These are phyloP conservation scores for Microascus cirrosus DNA, from an alignment of 2,329 filamentous ascomycete genomes.

Conservation along the genomic window DNA sequence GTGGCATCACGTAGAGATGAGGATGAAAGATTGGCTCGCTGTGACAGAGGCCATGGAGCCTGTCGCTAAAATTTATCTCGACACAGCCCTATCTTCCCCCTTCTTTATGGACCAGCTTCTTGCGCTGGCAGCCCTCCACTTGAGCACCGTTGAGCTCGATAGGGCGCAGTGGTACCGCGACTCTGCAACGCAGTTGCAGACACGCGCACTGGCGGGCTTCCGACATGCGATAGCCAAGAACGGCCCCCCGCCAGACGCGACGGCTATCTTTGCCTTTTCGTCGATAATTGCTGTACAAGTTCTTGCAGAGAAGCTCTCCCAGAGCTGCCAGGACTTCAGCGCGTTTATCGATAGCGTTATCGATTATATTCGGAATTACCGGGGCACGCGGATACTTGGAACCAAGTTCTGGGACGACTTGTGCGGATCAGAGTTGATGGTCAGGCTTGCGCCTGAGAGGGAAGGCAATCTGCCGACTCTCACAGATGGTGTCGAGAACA, in stretches of 20 bases:
- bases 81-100: slow-evolving; percentile 20
- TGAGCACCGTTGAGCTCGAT: slow-evolving; percentile 17
- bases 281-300: slow-evolving; percentile 31
- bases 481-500: too few species aligned
- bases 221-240: slow-evolving; percentile 15
- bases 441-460: background rate
- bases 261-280: slow-evolving; percentile 33
- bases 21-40: slow-evolving; percentile 13
- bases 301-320: slow-evolving; percentile 31
- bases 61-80: background rate
- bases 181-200: slow-evolving; percentile 33
- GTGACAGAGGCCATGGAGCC: slow-evolving; percentile 12
- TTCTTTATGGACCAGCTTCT: slow-evolving; percentile 36
- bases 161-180: slow-evolving; percentile 19
- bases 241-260: slow-evolving; percentile 13
- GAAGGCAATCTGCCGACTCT: background rate
- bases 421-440: background rate
- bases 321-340: slow-evolving; percentile 24
- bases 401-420: background rate
- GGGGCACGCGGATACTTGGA: slow-evolving; percentile 22
- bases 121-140: slow-evolving; percentile 31
- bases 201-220: slow-evolving; percentile 26
- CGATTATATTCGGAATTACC: slow-evolving; percentile 27
- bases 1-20: background rate
- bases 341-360: slow-evolving; percentile 26